These are phyloP conservation scores for Lumnitzera littorea DNA, from an alignment of 345 rosid species.

Conservation along the genomic window DNA sequence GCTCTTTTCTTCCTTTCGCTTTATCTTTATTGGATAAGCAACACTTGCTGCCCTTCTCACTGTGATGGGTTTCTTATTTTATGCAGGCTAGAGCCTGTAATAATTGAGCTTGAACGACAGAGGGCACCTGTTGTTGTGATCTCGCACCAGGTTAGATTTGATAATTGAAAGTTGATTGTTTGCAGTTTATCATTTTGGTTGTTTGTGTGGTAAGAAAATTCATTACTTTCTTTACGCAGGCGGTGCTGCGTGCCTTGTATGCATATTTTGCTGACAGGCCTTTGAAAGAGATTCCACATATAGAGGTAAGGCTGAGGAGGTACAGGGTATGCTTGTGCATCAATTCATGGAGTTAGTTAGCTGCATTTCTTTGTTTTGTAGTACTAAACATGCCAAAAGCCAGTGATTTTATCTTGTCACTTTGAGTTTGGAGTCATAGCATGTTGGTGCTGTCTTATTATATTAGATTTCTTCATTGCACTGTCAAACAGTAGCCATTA, in stretches of 20 bases:
- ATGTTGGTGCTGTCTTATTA: too few species aligned
- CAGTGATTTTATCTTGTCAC: too few species aligned
- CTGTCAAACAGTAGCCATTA: too few species aligned
- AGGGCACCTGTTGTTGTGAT: conserved; percentile 97
- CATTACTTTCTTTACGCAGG: conserved; percentile 39
- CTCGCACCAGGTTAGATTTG: conserved; percentile 81
- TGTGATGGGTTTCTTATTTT: conserved; percentile 6
- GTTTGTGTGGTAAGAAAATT: conserved; percentile 1
- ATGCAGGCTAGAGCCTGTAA: conserved; percentile 96
- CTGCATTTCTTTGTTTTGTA: too few species aligned
- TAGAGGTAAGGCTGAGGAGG: conserved; percentile 47
- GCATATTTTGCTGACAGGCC: conserved; percentile 99
- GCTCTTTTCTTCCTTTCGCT: not conserved
- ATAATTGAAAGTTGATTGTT: conserved; percentile 1
- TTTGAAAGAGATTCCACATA: conserved; percentile 89
- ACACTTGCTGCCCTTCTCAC: not conserved
- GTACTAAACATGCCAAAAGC: too few species aligned
- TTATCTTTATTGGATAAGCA: not conserved
- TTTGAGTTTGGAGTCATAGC: too few species aligned
- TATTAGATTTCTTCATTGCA: too few species aligned
- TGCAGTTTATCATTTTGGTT: not conserved
- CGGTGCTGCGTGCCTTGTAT: conserved; percentile 97
- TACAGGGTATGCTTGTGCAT: not conserved
- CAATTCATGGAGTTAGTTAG: not conserved
- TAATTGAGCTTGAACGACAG: conserved; percentile 95